phyloP scores from a whole-genome alignment of 257 asterid genomes.

The Fraxinus americana region DNA sequence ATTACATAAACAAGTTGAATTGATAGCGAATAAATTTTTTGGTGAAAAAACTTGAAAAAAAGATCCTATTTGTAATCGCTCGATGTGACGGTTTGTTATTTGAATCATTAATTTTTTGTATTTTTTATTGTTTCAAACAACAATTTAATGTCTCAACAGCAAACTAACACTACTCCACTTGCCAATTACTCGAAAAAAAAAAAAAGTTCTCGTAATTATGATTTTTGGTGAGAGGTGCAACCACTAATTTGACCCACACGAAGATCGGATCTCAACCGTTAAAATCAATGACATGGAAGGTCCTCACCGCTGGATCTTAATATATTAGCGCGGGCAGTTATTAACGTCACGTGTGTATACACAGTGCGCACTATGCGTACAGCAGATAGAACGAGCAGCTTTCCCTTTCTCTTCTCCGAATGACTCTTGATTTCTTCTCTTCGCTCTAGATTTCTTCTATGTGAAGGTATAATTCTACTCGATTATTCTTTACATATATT shows the following conservation, averaged over 20 bases:
- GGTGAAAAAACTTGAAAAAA: too few relatives aligned
- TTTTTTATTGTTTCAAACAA: too few relatives aligned
- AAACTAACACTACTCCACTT: too few relatives aligned
- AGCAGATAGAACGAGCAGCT: constrained; percentile 15
- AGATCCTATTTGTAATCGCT: too few relatives aligned
- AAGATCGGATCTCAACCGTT: constrained; percentile 31
- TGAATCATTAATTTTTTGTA: too few relatives aligned
- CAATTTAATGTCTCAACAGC: too few relatives aligned
- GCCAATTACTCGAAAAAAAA: too few relatives aligned
- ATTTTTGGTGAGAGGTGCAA: too few relatives aligned
- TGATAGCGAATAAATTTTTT: too few relatives aligned
- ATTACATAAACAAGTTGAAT: too few relatives aligned
- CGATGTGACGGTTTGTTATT: too few relatives aligned
- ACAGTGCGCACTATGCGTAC: constrained; percentile 24
- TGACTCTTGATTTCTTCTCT: constrained; percentile 15
- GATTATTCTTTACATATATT: constrained; percentile 4
- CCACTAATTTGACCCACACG: neutral
- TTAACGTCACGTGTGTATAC: constrained; percentile 37
- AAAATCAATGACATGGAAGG: constrained; percentile 9
- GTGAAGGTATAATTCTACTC: constrained; percentile 22
- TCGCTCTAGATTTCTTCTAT: constrained; percentile 33
- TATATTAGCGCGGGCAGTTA: constrained; percentile 36
- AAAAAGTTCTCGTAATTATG: too few relatives aligned
- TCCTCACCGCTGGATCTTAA: constrained; percentile 33
- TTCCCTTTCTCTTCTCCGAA: constrained; percentile 14